Conservation (phyloP, 176 grass and related monocot species). For the Musa schizocarpa region DNA sequence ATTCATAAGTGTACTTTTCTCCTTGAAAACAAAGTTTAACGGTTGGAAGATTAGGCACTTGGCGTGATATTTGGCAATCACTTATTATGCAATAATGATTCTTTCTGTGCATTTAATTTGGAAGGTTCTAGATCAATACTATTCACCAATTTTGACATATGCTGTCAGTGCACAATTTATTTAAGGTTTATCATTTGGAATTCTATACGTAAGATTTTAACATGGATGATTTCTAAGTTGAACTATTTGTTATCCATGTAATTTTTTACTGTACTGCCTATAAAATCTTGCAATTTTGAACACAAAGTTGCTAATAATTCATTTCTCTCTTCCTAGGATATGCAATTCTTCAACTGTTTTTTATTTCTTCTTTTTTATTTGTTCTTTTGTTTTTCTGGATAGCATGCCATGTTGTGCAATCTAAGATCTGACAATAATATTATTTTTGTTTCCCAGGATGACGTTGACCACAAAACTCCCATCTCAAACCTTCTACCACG, state of each 20-base stretch:
- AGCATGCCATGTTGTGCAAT: not conserved
- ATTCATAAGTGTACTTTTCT: not conserved
- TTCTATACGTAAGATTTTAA: not conserved
- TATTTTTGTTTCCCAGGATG: constrained; percentile 46
- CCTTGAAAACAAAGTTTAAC: not conserved
- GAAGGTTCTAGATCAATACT: not conserved
- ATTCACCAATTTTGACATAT: not conserved
- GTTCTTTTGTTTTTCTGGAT: not conserved
- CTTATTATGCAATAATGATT: not conserved
- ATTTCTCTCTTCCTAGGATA: not conserved
- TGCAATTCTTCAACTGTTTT: not conserved
- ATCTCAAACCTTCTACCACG: constrained; percentile 46
- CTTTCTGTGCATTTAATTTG: not conserved
- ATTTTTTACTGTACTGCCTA: too few species aligned
- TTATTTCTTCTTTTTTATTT: not conserved
- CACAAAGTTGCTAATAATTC: too few species aligned
- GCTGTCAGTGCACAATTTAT: not conserved
- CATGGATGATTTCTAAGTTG: not conserved
- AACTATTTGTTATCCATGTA: too few species aligned
- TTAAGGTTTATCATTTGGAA: not conserved
- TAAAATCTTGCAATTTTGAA: too few species aligned
- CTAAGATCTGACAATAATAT: not conserved
- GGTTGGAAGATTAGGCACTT: not conserved
- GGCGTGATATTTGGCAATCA: not conserved
- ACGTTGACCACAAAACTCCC: constrained; percentile 47